A percentile compares a stretch with the other conserved stretches of the same genome.
Conservation (phyloP, 148 eudicot species). For the Diospyros lotus region DNA sequence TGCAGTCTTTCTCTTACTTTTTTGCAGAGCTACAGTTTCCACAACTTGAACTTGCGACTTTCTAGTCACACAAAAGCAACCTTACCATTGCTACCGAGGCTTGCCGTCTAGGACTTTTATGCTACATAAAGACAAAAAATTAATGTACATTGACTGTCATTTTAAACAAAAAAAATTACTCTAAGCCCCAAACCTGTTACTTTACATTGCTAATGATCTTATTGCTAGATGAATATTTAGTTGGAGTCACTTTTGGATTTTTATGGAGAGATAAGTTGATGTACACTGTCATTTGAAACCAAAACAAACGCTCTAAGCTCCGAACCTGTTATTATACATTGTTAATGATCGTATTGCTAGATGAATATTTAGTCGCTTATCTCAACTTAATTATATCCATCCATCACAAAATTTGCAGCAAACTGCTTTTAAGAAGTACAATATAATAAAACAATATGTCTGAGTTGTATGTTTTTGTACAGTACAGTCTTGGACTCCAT, state of each 20-base stretch:
- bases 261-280: too few species aligned
- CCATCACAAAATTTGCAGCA: not conserved
- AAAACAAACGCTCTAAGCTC: too few species aligned
- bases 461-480: not conserved
- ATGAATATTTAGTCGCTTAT: too few species aligned
- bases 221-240: not conserved
- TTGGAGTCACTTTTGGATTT: not conserved
- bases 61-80: too few species aligned
- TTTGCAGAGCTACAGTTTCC: too few species aligned
- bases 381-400: not conserved
- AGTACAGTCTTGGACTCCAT: not conserved
- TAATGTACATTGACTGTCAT: not conserved
- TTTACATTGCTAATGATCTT: not conserved
- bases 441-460: not conserved
- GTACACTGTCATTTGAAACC: too few species aligned
- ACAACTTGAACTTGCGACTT: too few species aligned
- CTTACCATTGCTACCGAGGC: too few species aligned
- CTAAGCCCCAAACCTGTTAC: not conserved
- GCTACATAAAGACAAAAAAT: not conserved
- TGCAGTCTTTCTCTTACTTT: too few species aligned
- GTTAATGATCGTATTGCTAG: too few species aligned
- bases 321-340: too few species aligned
- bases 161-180: not conserved
- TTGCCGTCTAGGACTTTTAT: not conserved
- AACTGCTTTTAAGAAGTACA: not conserved